These are phyloP conservation scores for Trichothecium sympodiale DNA, from an alignment of 2,329 filamentous ascomycete species.

Conservation along the genomic window DNA sequence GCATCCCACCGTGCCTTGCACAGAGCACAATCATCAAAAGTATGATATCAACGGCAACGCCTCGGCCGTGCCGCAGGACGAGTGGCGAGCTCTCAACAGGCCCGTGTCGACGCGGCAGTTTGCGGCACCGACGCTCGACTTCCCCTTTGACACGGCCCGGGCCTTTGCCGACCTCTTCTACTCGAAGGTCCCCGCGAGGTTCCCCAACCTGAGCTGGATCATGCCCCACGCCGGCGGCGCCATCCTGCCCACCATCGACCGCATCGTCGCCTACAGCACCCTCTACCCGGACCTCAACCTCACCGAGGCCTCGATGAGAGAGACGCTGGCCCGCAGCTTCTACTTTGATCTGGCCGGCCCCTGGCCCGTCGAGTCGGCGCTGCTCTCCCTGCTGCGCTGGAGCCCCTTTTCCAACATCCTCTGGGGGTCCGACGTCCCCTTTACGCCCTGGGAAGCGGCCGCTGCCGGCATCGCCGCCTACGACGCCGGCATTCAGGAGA, in stretches of 20 bases:
- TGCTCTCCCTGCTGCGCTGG: conserved; percentile 12
- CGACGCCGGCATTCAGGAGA: conserved; percentile 1
- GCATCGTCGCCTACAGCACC: conserved; percentile 1
- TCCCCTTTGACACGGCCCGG: conserved; percentile 12
- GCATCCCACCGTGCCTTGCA: conserved; percentile 40
- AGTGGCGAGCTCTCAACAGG: conserved; percentile 11
- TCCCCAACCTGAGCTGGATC: conserved; percentile 13
- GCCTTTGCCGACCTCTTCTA: conserved; percentile 8
- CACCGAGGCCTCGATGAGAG: conserved; percentile 19
- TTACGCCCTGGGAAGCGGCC: conserved; percentile 8
- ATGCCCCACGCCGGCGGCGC: conserved; percentile 15
- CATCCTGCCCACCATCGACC: conserved; percentile 12
- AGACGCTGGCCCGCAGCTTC: conserved; percentile 8
- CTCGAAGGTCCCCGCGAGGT: conserved; percentile 10
- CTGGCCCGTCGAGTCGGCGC: conserved; percentile 10
- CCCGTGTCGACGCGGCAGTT: conserved; percentile 7
- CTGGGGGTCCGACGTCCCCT: conserved; percentile 12
- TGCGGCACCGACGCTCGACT: conserved; percentile 10
- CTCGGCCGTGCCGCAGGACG: conserved; percentile 2
- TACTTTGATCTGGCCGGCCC: conserved; percentile 16
- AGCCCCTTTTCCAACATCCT: conserved; percentile 11
- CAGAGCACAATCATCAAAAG: conserved; percentile 9
- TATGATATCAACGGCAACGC: conserved; percentile 6
- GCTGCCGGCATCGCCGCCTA: conserved; percentile 1
- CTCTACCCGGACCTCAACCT: conserved; percentile 3